Conservation (phyloP, 345 rosid genomes). For the Barbarea vulgaris region DNA sequence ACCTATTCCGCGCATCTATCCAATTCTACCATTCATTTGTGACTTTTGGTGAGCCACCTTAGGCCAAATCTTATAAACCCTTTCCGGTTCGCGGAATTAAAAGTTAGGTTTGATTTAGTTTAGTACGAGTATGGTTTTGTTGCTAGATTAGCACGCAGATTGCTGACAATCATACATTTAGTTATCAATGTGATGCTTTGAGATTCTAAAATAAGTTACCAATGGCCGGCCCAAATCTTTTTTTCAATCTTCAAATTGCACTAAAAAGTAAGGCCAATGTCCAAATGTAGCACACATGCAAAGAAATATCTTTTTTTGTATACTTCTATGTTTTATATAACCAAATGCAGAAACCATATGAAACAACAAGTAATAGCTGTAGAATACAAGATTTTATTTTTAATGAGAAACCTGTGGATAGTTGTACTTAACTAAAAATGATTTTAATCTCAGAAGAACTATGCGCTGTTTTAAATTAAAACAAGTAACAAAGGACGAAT, state of each 20-base stretch:
- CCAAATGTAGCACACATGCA: not conserved
- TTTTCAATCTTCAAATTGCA: not conserved
- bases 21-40: not conserved
- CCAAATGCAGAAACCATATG: constrained; percentile 2
- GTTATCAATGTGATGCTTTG: not conserved
- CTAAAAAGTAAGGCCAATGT: not conserved
- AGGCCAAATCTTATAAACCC: not conserved
- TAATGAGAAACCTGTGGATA: constrained; percentile 6
- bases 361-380: not conserved
- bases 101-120: not conserved
- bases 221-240: not conserved
- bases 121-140: not conserved
- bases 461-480: constrained; percentile 1
- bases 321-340: constrained; percentile 1
- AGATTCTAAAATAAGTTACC: not conserved
- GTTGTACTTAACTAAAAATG: not conserved
- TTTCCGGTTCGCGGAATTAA: not conserved
- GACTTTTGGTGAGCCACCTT: not conserved
- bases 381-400: constrained; percentile 8
- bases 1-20: not conserved
- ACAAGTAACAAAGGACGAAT: not conserved
- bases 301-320: not conserved
- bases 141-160: not conserved
- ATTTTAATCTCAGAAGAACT: constrained; percentile 6
- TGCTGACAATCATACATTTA: not conserved